A percentile compares a stretch with the other conserved stretches of the same genome.
These are phyloP conservation scores for Aspergillus brunneoviolaceus DNA, from an alignment of 2,329 filamentous ascomycete species.

Conservation along the genomic window DNA sequence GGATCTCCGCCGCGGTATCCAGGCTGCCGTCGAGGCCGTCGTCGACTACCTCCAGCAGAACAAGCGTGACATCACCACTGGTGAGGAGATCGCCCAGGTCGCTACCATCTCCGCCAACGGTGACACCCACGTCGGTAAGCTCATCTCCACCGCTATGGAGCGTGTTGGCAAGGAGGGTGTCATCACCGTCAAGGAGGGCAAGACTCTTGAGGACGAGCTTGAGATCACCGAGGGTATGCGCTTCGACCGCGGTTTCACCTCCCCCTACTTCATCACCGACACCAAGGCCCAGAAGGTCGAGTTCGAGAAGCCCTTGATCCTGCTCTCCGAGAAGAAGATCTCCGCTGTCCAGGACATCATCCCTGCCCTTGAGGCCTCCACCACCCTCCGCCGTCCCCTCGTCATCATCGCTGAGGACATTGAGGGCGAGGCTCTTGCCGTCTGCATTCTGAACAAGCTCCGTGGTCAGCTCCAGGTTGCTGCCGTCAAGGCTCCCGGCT, in stretches of 20 bases:
- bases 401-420: conserved; percentile 99
- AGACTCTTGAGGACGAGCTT: conserved; percentile 95
- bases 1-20: conserved; percentile 95
- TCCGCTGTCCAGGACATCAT: conserved; percentile 99
- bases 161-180: conserved; percentile 99
- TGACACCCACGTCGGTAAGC: conserved; percentile 88
- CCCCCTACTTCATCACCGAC: conserved; percentile 99
- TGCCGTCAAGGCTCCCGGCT: conserved; percentile 97
- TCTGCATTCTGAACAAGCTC: conserved; percentile 99
- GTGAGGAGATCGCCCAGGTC: conserved; percentile 94
- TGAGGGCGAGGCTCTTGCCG: conserved; percentile 94
- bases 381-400: conserved; percentile 88
- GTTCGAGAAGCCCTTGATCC: conserved; percentile 98
- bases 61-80: conserved; percentile 97
- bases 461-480: conserved; percentile 98
- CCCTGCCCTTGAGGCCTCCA: conserved; percentile 94
- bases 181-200: conserved; percentile 99
- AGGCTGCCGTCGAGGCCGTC: conserved; percentile 91
- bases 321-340: conserved; percentile 99
- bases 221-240: conserved; percentile 99
- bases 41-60: conserved; percentile 92
- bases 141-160: conserved; percentile 99
- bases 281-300: conserved; percentile 98
- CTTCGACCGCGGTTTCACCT: conserved; percentile 98
- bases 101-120: conserved; percentile 98